These are phyloP conservation scores for Cyclotella sp. DNA, from an alignment of 108 stramenopile genomes.

Conservation along the genomic window DNA sequence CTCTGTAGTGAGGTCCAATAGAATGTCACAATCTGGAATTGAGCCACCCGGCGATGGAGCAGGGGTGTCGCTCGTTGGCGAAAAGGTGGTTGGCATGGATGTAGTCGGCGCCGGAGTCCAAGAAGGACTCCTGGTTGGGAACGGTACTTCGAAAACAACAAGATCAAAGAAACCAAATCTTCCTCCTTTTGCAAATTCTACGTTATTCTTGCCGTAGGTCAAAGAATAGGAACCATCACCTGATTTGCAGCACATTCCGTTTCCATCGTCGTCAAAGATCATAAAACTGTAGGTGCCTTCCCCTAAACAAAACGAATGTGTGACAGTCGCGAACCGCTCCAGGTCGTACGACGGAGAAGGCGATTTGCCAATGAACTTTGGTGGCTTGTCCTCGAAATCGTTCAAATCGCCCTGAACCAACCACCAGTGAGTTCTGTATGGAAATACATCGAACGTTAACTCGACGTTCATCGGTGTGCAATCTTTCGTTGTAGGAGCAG, in stretches of 20 bases:
- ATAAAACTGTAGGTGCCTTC: constrained; percentile 15
- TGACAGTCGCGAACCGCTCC: neutral
- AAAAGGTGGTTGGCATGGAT: neutral
- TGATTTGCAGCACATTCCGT: constrained; percentile 16
- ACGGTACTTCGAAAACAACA: constrained; percentile 18
- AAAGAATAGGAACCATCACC: constrained; percentile 2
- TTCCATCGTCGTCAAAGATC: constrained; percentile 20
- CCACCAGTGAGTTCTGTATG: constrained; percentile 17
- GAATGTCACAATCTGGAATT: constrained; percentile 9
- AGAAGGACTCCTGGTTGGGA: constrained; percentile 13
- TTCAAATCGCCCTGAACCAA: constrained; percentile 14
- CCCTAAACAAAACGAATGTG: constrained; percentile 10
- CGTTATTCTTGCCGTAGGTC: constrained; percentile 8
- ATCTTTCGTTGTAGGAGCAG: constrained; percentile 8
- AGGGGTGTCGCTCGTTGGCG: neutral
- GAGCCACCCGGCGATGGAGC: neutral
- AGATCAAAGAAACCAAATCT: constrained; percentile 20
- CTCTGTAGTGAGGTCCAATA: constrained; percentile 14
- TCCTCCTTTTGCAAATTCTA: constrained; percentile 17
- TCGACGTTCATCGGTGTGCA: constrained; percentile 11
- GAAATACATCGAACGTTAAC: constrained; percentile 19
- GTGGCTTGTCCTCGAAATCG: constrained; percentile 4
- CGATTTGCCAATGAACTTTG: constrained; percentile 12
- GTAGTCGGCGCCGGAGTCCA: constrained; percentile 19
- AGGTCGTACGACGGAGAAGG: constrained; percentile 6